phyloP scores from a whole-genome alignment of 2,329 filamentous ascomycete genomes.

The Teratosphaeria zuluensis region DNA sequence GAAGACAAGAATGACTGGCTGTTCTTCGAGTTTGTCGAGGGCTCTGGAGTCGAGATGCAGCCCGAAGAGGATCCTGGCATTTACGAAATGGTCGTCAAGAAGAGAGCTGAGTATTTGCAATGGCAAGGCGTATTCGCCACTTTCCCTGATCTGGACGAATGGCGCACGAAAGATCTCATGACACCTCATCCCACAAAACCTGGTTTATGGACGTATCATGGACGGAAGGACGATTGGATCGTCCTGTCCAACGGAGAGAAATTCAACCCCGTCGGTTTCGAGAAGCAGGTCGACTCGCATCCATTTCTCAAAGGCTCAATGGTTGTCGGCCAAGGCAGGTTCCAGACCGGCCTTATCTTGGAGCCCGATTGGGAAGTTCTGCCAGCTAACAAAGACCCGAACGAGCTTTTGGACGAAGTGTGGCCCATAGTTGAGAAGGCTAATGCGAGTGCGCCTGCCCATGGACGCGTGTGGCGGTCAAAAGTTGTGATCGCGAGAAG shows the following conservation, averaged over 20 bases:
- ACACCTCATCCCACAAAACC: conserved; percentile 17
- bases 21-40: conserved; percentile 1
- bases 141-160: conserved; percentile 23
- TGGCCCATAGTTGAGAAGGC: conserved; percentile 37
- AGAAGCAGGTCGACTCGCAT: conserved; percentile 9
- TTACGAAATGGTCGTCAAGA: conserved; percentile 4
- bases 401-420: conserved; percentile 31
- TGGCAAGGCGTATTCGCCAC: conserved; percentile 1
- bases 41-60: conserved; percentile 1
- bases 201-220: conserved; percentile 15
- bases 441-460: conserved; percentile 32
- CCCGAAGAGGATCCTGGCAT: background rate
- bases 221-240: conserved; percentile 20
- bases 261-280: conserved; percentile 14
- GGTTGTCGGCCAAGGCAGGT: conserved; percentile 22
- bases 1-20: conserved; percentile 2
- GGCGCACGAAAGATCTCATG: conserved; percentile 21
- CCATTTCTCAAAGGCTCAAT: conserved; percentile 20
- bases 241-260: conserved; percentile 24
- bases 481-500: conserved; percentile 34
- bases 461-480: conserved; percentile 34
- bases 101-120: background rate
- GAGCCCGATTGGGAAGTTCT: conserved; percentile 12
- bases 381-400: conserved; percentile 8
- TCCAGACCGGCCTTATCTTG: conserved; percentile 22